Base-by-base conservation (phyloP, 352 stramenopile genomes). In the Pythium insidiosum region DNA sequence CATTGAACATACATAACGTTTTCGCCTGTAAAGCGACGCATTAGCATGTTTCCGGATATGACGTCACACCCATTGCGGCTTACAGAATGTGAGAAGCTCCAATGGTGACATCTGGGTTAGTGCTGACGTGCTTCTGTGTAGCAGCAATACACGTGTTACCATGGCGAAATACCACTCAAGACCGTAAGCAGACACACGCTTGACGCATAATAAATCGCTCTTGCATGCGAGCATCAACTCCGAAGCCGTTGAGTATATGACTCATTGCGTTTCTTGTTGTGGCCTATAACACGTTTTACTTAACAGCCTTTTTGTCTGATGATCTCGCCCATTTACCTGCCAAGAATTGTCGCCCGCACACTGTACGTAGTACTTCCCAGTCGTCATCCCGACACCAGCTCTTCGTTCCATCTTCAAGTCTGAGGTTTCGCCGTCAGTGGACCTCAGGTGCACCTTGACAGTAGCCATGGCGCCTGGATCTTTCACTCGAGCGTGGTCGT, bases 11-110 rank as follows among this genome's bases (percentile, higher is more conserved):
- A 68, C 58, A 68, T 63, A 29, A 68, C 44, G 4, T 34, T 37
- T 47, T 68, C 58, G 31, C 58, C 58, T 68, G 21, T n/a, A 57
- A 40, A n/a, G n/a, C n/a, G n/a, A n/a, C n/a, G n/a, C n/a, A n/a
- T n/a, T n/a, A n/a, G n/a, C n/a, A n/a, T n/a, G n/a, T n/a, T n/a
- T n/a, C n/a, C n/a, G 16, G 2, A 26, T n/a, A 42, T 37, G 5
- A 39, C 13, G 10, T 34, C 9, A 20, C 26, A 23, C 28, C 10
- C 15, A 4, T 15, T 3, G 6, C 3, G 28, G 56, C 58, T 30
- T 33, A 68, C 59, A 68, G 28, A 68, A 68, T 21, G 50, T 37
- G 5, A 68, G 44, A 1, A 68, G 41, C n/a, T 61, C 43, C 4
- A 48, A 9, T 0, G 59, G 38, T 5, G 47, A 46, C 43, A 62